Evolutionary conservation across 495 filamentous ascomycete species (phyloP), one percentile per base, ranked within the genome.

Genomic region (Filosporella fistucella): DNA sequence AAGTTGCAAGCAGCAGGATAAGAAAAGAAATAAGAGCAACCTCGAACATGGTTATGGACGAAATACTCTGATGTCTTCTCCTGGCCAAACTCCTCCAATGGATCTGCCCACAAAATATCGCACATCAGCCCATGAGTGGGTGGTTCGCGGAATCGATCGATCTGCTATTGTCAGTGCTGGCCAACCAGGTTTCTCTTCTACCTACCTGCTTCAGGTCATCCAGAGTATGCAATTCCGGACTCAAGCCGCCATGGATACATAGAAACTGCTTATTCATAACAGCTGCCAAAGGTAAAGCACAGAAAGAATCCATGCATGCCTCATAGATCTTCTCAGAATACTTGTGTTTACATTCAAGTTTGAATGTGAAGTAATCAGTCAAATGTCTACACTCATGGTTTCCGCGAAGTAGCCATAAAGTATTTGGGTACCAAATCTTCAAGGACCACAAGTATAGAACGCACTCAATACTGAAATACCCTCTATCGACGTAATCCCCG

Each of bases 181-280:
- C 8, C 33, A 17, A 10, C 10, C 14, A 17, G 18, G 18, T 2
- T 47, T 22, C 17, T 22, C 7, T 13, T n/a, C 42, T 23, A 74
- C 86, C 28, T 65, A 91, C 88, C 59, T 76, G 82, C 71, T 89
- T 89, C 47, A 96, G 73, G 63, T 98, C 93, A 53, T 98, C 93
- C 42, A 98, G 70, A 22, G 90, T 96, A 61, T 97, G 93, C 52
- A 98, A 66, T 66, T 98, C 93, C 5, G 93, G 93, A 60, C 90
- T 95, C 53, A 98, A 72, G 40, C 93, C 93, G 54, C 93, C 93
- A 63, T 98, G 93, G 54, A 98, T 98, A 67, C 93, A 98, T 58
- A 98, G 71, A 66, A 98, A 98, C 57, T 98, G 93, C 75, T 97
- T 98, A 77, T 98, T 98, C 93, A 98, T 98, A 49, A 98, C 82